Base-by-base conservation (phyloP, 306 rosid species). In the Corylus avellana region DNA sequence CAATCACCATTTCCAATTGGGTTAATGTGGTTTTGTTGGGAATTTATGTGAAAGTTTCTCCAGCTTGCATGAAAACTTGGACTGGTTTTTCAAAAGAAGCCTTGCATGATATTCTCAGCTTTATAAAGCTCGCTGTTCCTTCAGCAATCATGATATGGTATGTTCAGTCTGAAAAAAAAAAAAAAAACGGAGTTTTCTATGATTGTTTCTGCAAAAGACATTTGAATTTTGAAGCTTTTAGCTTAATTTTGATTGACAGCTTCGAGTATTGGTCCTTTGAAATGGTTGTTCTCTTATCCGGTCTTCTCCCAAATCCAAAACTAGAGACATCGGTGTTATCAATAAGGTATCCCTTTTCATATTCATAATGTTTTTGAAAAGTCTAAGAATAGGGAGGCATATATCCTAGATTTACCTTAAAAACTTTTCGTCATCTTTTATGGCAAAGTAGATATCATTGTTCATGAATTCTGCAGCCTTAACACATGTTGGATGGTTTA, bases 81-180 rank as follows among this genome's bases (percentile, higher is more conserved):
- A 81, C 78, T 37, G 92, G 94, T 3, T 75, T 90, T 57, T 85
- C 90, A 18, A 82, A 81, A 67, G 88, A 90, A 50, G 84, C 90
- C n/a, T 83, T 88, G 47, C 70, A 83, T 81, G 84, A 86, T 66
- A 29, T 88, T 76, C 57, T 85, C 61, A 79, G 84, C 47, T 88
- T 88, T 76, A 37, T 86, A 59, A 88, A 79, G 66, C 94, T 88
- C 66, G 91, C 88, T 12, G 73, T 88, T 75, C 83, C 94, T 37
- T 90, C 92, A 5, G 88, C 94, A n/a, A 73, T 83, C 56, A 90
- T 88, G 92, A 83, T 90, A 79, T 88, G 94, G 92, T 75, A 80
- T 59, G 66, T 50, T 48, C 53, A 56, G 73, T 75, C 50, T 70
- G 55, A 32, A 32, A 32, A 32, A 1, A 32, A 32, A 32, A 32